Percentiles rank a stretch among this genome's conserved stretches.
Conservation (phyloP, 495 filamentous ascomycete species). For the Oidiodendron maius region DNA sequence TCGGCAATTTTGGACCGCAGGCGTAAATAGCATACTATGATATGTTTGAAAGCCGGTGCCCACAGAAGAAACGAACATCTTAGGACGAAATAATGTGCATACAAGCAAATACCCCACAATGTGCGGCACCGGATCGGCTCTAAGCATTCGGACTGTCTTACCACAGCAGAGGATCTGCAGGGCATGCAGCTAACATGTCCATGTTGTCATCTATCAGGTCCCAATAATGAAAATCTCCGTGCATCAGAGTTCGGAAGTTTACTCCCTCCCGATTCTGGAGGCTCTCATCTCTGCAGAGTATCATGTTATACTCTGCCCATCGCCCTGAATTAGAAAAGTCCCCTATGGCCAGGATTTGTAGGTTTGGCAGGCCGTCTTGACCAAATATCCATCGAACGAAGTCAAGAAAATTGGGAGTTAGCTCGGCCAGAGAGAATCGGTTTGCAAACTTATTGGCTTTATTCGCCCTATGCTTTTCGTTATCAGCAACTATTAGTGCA, state of each 20-base stretch:
- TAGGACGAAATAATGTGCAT: too few relatives aligned
- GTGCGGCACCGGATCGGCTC: too few relatives aligned
- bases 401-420: not conserved
- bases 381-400: conserved; percentile 46
- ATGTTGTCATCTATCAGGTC: conserved; percentile 1
- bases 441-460: not conserved
- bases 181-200: not conserved
- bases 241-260: not conserved
- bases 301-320: not conserved
- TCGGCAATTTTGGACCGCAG: too few relatives aligned
- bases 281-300: not conserved
- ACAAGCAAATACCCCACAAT: too few relatives aligned
- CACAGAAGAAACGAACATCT: too few relatives aligned
- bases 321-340: not conserved
- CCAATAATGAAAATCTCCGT: not conserved
- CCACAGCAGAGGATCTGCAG: not conserved
- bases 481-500: too few relatives aligned
- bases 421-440: not conserved
- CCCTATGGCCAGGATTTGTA: not conserved
- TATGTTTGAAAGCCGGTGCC: too few relatives aligned
- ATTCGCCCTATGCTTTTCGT: too few relatives aligned
- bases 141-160: too few relatives aligned
- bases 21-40: too few relatives aligned
- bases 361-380: not conserved
- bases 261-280: not conserved